Evolutionary conservation across 2,329 filamentous ascomycete species (phyloP).

Genomic region (Scytalidium lignicola): DNA sequence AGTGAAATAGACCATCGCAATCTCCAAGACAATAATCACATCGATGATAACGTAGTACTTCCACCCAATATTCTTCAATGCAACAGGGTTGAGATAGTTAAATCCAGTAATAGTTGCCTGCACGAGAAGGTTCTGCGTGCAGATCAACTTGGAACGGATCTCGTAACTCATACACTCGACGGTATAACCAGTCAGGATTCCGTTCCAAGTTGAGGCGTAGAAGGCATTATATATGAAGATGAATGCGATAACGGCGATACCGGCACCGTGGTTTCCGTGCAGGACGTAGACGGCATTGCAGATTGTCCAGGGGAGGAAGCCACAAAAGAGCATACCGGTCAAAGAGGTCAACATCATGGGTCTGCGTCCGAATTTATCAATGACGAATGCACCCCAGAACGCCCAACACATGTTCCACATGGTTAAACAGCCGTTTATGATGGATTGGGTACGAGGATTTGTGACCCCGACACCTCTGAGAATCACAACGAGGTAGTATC

Average conservation of each 20-base stretch:
- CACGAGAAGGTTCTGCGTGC: conserved; percentile 13
- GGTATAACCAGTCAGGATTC: conserved; percentile 31
- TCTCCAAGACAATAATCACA: conserved; percentile 11
- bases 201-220: conserved; percentile 25
- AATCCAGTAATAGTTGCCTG: conserved; percentile 25
- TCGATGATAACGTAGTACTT: conserved; percentile 29
- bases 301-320: not conserved
- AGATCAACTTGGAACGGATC: conserved; percentile 32
- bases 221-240: conserved; percentile 42
- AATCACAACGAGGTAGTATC: conserved; percentile 31
- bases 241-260: conserved; percentile 40
- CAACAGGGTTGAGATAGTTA: conserved; percentile 31
- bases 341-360: not conserved
- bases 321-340: not conserved
- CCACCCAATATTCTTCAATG: conserved; percentile 30
- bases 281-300: not conserved
- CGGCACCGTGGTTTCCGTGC: conserved; percentile 21
- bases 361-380: conserved; percentile 11
- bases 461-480: conserved; percentile 21
- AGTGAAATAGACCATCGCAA: conserved; percentile 15
- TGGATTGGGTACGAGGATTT: conserved; percentile 12
- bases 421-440: conserved; percentile 25
- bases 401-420: conserved; percentile 33
- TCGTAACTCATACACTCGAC: conserved; percentile 34
- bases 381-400: conserved; percentile 29